phyloP scores from a whole-genome alignment of 305 asterid genomes.

The Plantago coronopus region DNA sequence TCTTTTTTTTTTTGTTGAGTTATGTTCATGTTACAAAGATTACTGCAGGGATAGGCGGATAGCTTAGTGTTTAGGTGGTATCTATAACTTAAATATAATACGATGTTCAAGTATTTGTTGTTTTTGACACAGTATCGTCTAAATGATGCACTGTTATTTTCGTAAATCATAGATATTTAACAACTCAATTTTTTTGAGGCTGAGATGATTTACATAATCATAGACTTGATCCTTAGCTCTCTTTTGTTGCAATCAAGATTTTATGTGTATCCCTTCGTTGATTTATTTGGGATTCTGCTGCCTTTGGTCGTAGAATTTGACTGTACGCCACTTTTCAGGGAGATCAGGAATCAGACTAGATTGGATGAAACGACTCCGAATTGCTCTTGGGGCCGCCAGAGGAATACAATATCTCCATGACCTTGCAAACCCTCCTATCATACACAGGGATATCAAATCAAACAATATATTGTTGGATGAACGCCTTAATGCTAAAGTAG shows the following conservation, averaged over 20 bases:
- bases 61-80: too few species aligned
- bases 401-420: constrained; percentile 72
- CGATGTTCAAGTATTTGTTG: too few species aligned
- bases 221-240: too few species aligned
- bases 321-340: constrained; percentile 33
- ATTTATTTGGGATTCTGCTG: not conserved
- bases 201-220: too few species aligned
- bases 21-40: too few species aligned
- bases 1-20: too few species aligned
- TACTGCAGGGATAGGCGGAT: too few species aligned
- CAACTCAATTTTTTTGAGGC: too few species aligned
- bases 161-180: too few species aligned
- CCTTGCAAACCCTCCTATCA: constrained; percentile 70
- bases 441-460: constrained; percentile 71
- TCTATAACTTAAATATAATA: too few species aligned
- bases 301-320: not conserved
- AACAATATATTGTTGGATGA: constrained; percentile 63
- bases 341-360: constrained; percentile 57
- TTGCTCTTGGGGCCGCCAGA: constrained; percentile 61
- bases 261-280: not conserved
- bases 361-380: constrained; percentile 58
- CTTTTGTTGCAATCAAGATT: not conserved
- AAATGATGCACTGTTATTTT: too few species aligned
- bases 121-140: too few species aligned
- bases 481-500: constrained; percentile 55